Conservation (phyloP, 768 basidiomycete species). For the Boletales sp. region DNA sequence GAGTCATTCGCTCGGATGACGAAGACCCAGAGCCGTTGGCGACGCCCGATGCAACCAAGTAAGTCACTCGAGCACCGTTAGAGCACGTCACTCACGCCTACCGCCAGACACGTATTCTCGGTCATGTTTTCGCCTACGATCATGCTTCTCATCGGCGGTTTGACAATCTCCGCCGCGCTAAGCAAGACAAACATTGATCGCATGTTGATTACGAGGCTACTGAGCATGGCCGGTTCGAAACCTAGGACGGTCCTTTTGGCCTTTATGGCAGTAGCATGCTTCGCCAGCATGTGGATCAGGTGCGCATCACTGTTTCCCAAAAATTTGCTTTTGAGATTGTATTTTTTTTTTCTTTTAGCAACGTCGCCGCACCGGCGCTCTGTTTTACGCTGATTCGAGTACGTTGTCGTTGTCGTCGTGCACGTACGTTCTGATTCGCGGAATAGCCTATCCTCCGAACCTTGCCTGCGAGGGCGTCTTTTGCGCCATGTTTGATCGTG, state of each 20-base stretch:
- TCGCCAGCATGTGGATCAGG: conserved; percentile 99
- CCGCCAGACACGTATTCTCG: conserved; percentile 78
- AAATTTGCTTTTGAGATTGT: conserved; percentile 1
- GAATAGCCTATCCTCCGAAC: conserved; percentile 88
- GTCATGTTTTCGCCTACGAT: conserved; percentile 97
- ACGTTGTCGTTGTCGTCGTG: conserved; percentile 23
- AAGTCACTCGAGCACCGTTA: conserved; percentile 20
- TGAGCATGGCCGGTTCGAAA: conserved; percentile 84
- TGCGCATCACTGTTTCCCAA: conserved; percentile 24
- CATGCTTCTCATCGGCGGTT: conserved; percentile 96
- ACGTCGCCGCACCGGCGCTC: conserved; percentile 95
- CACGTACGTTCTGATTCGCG: conserved; percentile 1
- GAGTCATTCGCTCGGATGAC: conserved; percentile 56
- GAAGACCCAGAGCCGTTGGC: conserved; percentile 51
- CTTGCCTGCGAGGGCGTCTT: conserved; percentile 79
- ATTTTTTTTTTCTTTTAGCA: conserved; percentile 42
- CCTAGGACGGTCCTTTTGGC: conserved; percentile 86
- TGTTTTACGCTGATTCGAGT: conserved; percentile 96
- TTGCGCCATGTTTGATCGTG: conserved; percentile 90
- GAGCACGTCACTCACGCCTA: not conserved
- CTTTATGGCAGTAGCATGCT: conserved; percentile 95
- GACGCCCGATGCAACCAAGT: conserved; percentile 80
- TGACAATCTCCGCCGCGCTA: conserved; percentile 95
- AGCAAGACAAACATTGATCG: conserved; percentile 95
- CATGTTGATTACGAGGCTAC: conserved; percentile 84